Evolutionary conservation across 768 basidiomycete species (phyloP).

Genomic region (Albatrellus ellisii): DNA sequence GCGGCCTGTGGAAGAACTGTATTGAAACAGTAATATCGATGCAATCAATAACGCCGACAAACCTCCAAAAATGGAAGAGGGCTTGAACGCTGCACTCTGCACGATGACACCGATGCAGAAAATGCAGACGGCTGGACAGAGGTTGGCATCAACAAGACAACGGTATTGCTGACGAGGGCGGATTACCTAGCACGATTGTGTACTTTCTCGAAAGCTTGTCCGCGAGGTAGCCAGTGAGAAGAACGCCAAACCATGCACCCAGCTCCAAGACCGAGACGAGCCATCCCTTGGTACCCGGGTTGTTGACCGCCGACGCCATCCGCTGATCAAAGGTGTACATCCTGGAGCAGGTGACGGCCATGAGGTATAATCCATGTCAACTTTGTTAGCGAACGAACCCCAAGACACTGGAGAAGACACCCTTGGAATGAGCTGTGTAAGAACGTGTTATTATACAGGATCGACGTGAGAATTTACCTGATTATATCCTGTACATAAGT

Average conservation of each 20-base stretch:
- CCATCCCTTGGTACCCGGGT: conserved; percentile 51
- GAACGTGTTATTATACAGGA: too few relatives aligned
- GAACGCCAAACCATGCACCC: conserved; percentile 66
- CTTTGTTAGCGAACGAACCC: conserved; percentile 26
- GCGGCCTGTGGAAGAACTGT: conserved; percentile 25
- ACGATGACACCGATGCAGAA: conserved; percentile 52
- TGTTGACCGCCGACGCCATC: conserved; percentile 41
- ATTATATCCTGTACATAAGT: conserved; percentile 38
- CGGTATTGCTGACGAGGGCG: neutral
- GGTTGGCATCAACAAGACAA: neutral
- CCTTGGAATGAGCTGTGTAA: too few relatives aligned
- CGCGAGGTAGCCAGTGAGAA: conserved; percentile 58
- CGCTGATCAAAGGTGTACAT: conserved; percentile 39
- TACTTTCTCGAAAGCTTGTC: conserved; percentile 67
- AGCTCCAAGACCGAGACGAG: conserved; percentile 64
- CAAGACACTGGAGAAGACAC: conserved; percentile 68
- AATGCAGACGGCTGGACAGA: conserved; percentile 14
- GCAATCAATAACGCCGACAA: conserved; percentile 11
- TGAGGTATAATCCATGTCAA: neutral
- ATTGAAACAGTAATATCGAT: neutral
- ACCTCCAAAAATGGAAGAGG: conserved; percentile 55
- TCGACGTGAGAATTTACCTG: too few relatives aligned
- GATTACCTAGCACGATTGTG: conserved; percentile 45
- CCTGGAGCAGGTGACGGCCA: neutral
- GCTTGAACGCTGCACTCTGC: conserved; percentile 43